These are phyloP conservation scores for Aureobasidium sp. DNA, from an alignment of 2,329 filamentous ascomycete species.

Conservation along the genomic window DNA sequence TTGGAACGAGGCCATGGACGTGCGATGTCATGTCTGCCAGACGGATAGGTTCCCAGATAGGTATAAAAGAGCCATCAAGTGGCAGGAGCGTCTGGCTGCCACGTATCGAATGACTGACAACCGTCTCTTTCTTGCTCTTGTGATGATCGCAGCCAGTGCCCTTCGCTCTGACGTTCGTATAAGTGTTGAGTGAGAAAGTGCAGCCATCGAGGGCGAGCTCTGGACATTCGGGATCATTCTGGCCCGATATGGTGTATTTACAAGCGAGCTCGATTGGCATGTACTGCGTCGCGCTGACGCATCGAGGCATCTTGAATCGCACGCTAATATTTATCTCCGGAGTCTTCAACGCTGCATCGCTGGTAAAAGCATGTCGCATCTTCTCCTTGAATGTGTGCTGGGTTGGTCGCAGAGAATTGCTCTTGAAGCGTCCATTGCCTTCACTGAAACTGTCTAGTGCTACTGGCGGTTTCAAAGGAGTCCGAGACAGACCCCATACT, in stretches of 20 bases:
- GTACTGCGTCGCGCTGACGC: neutral
- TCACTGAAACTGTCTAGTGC: neutral
- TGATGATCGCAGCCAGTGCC: neutral
- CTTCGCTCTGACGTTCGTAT: neutral
- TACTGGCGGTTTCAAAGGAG: neutral
- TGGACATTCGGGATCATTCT: conserved; percentile 3
- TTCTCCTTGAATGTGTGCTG: conserved; percentile 10
- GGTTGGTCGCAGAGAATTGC: neutral
- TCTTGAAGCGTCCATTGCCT: conserved; percentile 4
- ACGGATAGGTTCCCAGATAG: neutral
- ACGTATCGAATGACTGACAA: neutral
- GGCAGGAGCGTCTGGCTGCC: neutral
- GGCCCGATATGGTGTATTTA: neutral
- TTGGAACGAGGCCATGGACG: neutral
- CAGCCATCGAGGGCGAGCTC: neutral
- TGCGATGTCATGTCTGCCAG: neutral
- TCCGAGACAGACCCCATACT: neutral
- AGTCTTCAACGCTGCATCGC: conserved; percentile 1
- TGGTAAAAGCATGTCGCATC: conserved; percentile 1
- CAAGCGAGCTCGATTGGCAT: neutral
- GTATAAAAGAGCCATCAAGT: neutral
- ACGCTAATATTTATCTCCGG: conserved; percentile 4
- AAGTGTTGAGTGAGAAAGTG: neutral
- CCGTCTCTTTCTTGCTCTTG: neutral
- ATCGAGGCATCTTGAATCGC: neutral